Base-by-base conservation (phyloP, 2,329 filamentous ascomycete species). In the Fusarium sp. region DNA sequence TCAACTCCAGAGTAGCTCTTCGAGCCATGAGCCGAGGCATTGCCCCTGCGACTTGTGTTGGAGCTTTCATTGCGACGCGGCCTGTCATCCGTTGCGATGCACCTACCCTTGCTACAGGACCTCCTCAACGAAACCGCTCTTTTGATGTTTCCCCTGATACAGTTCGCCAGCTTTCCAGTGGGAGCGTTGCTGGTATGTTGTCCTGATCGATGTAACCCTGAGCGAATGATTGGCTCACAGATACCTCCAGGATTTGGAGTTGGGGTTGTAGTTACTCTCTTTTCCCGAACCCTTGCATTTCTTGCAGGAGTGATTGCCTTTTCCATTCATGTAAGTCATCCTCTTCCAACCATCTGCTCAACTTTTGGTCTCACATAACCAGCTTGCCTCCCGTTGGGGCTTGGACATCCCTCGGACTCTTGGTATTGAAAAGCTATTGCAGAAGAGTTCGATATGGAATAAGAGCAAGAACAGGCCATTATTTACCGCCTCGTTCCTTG, bases 401-500 rank as follows among this genome's bases (percentile, higher is more conserved):
- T 68, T 84, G 44, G 77, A 83, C 56, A 65, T 83, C 13, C 71
- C 80, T 23, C 74, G 76, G 2, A 71, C 79, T 45, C 62, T 83
- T 18, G 76, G 77, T 26, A 70, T 83, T 33, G 77, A 80, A 58
- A 78, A 81, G 52, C 73, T 74, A 18, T 57, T 81, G 23, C 73
- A 76, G 23, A 71, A 76, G 49, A 83, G 82, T 41, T 76, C 79
- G 16, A 72, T 87, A 41, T 76, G 84, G 45, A 82, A 82, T 6
- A 80, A 84, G 45, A 78, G 90, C 54, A 83, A 85, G 71, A 83
- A 85, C 63, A 86, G 89, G 70, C 84, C 87, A 3, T 86, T 86
- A 18, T 91, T 92, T 76, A 91, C 90, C 75, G 76, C 89, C 23
- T 88, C 89, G 4, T 94, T 94, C 77, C 88, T 89, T n/a, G 74